Conservation (phyloP, 331 rosid genomes). For the Spiraea crenata region DNA sequence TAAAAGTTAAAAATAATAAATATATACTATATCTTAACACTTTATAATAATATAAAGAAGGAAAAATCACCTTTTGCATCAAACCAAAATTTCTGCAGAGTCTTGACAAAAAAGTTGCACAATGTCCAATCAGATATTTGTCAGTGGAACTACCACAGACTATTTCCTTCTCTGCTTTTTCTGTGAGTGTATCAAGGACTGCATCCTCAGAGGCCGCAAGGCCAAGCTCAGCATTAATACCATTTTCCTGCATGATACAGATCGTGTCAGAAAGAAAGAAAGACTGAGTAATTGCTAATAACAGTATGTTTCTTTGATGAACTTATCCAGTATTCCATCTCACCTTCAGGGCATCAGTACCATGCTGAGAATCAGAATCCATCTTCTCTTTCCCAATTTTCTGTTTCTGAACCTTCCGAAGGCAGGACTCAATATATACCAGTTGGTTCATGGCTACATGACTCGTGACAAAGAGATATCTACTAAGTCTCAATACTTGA, state of each 20-base stretch:
- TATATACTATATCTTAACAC: not conserved
- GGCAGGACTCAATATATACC: slow-evolving; percentile 83
- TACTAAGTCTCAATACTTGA: slow-evolving; percentile 64
- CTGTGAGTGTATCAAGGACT: slow-evolving; percentile 71
- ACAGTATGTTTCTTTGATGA: not conserved
- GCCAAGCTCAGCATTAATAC: slow-evolving; percentile 83
- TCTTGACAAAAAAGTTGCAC: slow-evolving; percentile 74
- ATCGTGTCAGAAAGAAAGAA: not conserved
- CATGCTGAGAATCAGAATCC: slow-evolving; percentile 45
- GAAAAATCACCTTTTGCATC: slow-evolving; percentile 76
- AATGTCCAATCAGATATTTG: slow-evolving; percentile 74
- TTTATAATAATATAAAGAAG: not conserved
- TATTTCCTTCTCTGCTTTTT: slow-evolving; percentile 89
- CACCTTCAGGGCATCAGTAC: slow-evolving; percentile 62
- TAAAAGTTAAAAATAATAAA: not conserved
- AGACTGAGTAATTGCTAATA: not conserved
- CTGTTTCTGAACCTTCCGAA: slow-evolving; percentile 84
- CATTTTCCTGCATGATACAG: slow-evolving; percentile 58
- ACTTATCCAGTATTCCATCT: not conserved
- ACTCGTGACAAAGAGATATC: slow-evolving; percentile 75
- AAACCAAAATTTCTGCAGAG: slow-evolving; percentile 82
- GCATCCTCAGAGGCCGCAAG: slow-evolving; percentile 97
- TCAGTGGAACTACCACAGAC: slow-evolving; percentile 58
- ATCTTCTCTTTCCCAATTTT: slow-evolving; percentile 49
- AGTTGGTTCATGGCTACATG: slow-evolving; percentile 94